A percentile compares a stretch with the other conserved stretches of the same genome.
These are phyloP conservation scores for Cucumis hystrix DNA, from an alignment of 306 rosid species.

Conservation along the genomic window DNA sequence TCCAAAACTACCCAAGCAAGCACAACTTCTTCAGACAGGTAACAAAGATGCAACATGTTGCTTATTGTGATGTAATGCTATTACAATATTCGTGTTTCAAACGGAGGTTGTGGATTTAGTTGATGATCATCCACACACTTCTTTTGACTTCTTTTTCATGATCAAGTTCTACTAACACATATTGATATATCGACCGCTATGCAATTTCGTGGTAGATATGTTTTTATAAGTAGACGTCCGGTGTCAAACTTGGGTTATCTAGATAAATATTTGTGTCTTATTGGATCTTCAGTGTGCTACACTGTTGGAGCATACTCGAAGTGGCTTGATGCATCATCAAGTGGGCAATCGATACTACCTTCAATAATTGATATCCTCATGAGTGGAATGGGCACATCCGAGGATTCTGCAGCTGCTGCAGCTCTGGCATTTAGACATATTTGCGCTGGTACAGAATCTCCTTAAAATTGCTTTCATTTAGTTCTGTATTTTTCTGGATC, in stretches of 20 bases:
- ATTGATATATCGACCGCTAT: not conserved
- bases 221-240: not conserved
- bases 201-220: conserved; percentile 10
- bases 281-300: conserved; percentile 57
- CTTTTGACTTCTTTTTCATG: not conserved
- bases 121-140: not conserved
- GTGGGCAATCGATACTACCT: conserved; percentile 68
- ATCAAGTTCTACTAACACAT: not conserved
- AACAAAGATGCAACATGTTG: not conserved
- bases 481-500: not conserved
- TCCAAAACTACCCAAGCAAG: conserved; percentile 75
- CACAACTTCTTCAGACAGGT: conserved; percentile 98
- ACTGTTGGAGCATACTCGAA: conserved; percentile 93
- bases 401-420: conserved; percentile 96
- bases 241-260: not conserved
- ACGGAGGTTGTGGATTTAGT: not conserved
- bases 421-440: conserved; percentile 92
- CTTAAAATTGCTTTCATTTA: conserved; percentile 4
- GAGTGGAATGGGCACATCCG: conserved; percentile 92
- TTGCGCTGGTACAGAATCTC: conserved; percentile 63
- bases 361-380: conserved; percentile 73
- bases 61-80: not conserved
- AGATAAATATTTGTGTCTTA: conserved; percentile 2
- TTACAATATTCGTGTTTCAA: not conserved
- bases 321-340: conserved; percentile 90